Evolutionary conservation across 805 yeast genomes (phyloP).

Genomic region (Candida insectorum): DNA sequence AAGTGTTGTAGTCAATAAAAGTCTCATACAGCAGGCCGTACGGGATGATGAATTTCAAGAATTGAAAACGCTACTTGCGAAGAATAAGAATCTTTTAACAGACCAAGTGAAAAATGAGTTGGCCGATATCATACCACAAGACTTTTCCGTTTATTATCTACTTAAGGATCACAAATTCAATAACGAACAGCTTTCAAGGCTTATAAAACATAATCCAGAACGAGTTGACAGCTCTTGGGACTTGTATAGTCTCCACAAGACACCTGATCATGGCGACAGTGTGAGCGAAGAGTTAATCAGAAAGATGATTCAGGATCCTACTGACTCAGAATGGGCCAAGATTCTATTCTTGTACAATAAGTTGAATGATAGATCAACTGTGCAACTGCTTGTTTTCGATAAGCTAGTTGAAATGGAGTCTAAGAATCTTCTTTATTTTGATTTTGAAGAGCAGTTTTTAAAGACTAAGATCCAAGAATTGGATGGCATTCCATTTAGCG

Average conservation of each 20-base stretch:
- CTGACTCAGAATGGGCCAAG: slow-evolving; percentile 11
- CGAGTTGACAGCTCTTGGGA: slow-evolving; percentile 51
- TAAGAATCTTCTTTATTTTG: slow-evolving; percentile 5
- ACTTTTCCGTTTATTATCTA: slow-evolving; percentile 27
- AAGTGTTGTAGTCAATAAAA: slow-evolving; percentile 6
- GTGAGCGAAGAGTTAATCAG: slow-evolving; percentile 2
- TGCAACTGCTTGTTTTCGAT: slow-evolving; percentile 4
- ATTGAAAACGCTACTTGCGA: slow-evolving; percentile 10
- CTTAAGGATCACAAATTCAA: slow-evolving; percentile 15
- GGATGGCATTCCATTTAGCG: slow-evolving; percentile 15
- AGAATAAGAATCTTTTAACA: slow-evolving; percentile 9
- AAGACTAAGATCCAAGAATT: slow-evolving; percentile 13
- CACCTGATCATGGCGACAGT: slow-evolving; percentile 4
- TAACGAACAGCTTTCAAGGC: slow-evolving; percentile 13
- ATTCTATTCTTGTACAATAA: slow-evolving; percentile 7
- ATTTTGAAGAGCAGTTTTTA: slow-evolving; percentile 7
- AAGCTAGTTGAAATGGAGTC: slow-evolving; percentile 4
- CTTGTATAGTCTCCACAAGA: slow-evolving; percentile 29
- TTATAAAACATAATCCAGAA: slow-evolving; percentile 49
- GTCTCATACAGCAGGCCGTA: slow-evolving; percentile 10
- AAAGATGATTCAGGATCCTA: slow-evolving; percentile 7
- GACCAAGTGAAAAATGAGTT: slow-evolving; percentile 12
- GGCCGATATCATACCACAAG: slow-evolving; percentile 18
- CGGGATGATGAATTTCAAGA: slow-evolving; percentile 9
- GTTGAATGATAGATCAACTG: background rate